Conservation (phyloP, 202 grass and related monocot genomes). For the Saccharum hybrid region DNA sequence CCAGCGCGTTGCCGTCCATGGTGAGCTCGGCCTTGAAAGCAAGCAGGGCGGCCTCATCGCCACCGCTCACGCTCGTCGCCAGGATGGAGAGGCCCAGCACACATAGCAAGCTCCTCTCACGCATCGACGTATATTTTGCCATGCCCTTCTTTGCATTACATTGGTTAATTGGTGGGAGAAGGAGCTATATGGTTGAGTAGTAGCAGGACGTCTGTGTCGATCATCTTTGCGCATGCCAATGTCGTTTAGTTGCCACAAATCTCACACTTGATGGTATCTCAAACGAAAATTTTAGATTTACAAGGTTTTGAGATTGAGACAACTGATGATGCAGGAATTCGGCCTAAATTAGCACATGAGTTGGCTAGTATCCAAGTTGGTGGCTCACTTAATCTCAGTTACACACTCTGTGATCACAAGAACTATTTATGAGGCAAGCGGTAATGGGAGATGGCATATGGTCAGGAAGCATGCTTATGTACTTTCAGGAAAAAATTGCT, state of each 20-base stretch:
- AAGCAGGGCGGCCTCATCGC: constrained; percentile 41
- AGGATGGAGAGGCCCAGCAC: background rate
- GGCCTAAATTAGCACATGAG: too few species aligned
- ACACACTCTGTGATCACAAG: too few species aligned
- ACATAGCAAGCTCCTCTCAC: background rate
- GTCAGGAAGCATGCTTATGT: too few species aligned
- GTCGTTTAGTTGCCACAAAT: background rate
- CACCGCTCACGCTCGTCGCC: constrained; percentile 8
- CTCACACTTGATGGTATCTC: too few species aligned
- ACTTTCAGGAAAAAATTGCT: too few species aligned
- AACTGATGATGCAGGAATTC: too few species aligned
- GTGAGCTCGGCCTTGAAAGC: constrained; percentile 30
- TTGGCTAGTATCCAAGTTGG: too few species aligned
- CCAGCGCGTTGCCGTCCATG: background rate
- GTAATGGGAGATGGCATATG: too few species aligned
- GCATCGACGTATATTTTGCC: background rate
- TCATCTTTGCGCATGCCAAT: background rate
- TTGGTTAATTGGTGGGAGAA: background rate
- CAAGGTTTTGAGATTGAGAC: too few species aligned
- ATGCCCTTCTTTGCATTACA: background rate
- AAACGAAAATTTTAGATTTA: too few species aligned
- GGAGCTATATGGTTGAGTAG: background rate
- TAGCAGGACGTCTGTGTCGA: background rate
- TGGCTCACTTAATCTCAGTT: too few species aligned
- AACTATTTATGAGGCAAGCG: too few species aligned